Evolutionary conservation across 2,329 filamentous ascomycete species (phyloP).

Genomic region (Botryosphaeria dothidea): DNA sequence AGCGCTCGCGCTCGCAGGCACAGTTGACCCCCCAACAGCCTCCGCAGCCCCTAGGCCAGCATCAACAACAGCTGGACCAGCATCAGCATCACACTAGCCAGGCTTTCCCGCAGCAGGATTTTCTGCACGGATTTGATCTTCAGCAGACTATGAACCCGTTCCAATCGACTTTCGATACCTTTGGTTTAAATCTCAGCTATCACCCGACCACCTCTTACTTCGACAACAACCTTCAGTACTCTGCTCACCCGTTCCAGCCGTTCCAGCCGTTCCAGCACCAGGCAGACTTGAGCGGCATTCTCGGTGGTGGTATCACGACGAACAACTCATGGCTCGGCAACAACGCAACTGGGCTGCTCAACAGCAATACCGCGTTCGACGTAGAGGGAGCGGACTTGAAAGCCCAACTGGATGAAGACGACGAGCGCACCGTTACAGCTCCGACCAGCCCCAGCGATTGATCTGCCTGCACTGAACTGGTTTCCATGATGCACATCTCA

Average conservation of each 20-base stretch:
- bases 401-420: background rate
- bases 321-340: background rate
- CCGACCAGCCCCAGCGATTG: background rate
- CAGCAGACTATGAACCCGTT: background rate
- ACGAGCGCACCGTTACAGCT: background rate
- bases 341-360: background rate
- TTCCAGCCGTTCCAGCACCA: background rate
- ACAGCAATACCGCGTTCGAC: background rate
- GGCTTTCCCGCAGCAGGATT: background rate
- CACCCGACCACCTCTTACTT: background rate
- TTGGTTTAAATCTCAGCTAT: background rate
- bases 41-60: background rate
- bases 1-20: background rate
- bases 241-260: no score
- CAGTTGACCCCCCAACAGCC: no score
- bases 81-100: background rate
- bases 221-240: background rate
- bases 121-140: background rate
- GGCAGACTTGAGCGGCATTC: background rate
- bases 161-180: background rate
- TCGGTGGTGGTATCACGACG: background rate
- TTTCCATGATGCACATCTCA: no score
- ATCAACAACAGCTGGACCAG: background rate
- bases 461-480: background rate
- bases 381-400: background rate